phyloP scores from a whole-genome alignment of 331 rosid genomes.

The Erythrophleum ivorense region DNA sequence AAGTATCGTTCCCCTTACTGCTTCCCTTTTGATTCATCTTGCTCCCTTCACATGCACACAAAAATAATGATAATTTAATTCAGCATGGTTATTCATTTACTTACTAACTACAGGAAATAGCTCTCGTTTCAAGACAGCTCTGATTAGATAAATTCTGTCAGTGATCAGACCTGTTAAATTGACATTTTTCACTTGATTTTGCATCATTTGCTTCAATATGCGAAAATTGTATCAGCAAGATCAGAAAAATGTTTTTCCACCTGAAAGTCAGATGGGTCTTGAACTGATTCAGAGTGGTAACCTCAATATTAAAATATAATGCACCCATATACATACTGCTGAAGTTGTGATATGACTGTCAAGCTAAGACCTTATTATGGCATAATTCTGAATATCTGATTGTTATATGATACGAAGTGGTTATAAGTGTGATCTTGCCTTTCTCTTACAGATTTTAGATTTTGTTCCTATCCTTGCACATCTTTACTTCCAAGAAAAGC shows the following conservation, averaged over 20 bases:
- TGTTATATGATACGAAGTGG: slow-evolving; percentile 4
- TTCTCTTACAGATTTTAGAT: slow-evolving; percentile 73
- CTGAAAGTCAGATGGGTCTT: slow-evolving; percentile 8
- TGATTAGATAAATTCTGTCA: slow-evolving; percentile 20
- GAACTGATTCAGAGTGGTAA: slow-evolving; percentile 15
- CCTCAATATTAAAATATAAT: background rate
- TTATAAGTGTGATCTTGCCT: slow-evolving; percentile 21
- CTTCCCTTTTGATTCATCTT: slow-evolving; percentile 11
- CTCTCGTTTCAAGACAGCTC: background rate
- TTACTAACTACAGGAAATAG: background rate
- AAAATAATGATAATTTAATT: slow-evolving; percentile 1
- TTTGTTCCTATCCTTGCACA: slow-evolving; percentile 71
- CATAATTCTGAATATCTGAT: background rate
- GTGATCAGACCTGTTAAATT: slow-evolving; percentile 19
- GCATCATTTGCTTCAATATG: slow-evolving; percentile 12
- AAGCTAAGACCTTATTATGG: background rate
- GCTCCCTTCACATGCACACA: background rate
- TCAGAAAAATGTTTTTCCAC: background rate
- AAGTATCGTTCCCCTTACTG: background rate
- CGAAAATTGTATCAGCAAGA: background rate
- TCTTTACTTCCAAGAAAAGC: slow-evolving; percentile 72
- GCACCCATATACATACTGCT: slow-evolving; percentile 11
- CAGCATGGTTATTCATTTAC: background rate
- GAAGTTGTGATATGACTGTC: slow-evolving; percentile 12
- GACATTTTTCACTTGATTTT: slow-evolving; percentile 14